Conservation (phyloP, 2,329 filamentous ascomycete genomes). For the Apiospora phragmitis region DNA sequence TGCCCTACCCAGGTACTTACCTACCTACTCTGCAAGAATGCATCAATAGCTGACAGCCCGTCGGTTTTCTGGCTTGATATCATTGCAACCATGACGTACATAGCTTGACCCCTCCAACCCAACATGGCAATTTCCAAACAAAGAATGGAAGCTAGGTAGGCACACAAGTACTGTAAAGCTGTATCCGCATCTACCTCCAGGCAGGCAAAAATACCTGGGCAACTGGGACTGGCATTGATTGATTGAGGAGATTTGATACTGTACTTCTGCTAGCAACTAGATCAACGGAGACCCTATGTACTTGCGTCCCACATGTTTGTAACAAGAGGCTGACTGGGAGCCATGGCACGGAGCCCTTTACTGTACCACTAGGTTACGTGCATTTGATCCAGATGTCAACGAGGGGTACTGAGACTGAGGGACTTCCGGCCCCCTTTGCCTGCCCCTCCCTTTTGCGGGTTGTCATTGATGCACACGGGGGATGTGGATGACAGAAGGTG, state of each 20-base stretch:
- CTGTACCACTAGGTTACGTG: too few relatives aligned
- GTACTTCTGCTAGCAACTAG: neutral
- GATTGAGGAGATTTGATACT: neutral
- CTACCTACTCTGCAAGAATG: neutral
- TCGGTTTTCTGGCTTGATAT: neutral
- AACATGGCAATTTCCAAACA: neutral
- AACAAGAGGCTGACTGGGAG: neutral
- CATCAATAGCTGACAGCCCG: neutral
- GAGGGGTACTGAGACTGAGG: neutral
- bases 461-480: neutral
- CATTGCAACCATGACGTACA: conserved; percentile 7
- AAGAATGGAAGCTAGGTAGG: too few relatives aligned
- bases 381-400: neutral
- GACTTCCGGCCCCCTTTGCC: neutral
- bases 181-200: neutral
- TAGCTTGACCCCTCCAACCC: neutral
- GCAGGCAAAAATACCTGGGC: neutral
- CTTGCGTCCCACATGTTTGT: neutral
- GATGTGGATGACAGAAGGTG: too few relatives aligned
- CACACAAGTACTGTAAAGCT: neutral
- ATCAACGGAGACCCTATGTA: neutral
- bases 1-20: too few relatives aligned
- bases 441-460: neutral
- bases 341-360: neutral
- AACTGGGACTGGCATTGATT: neutral